These are phyloP conservation scores for Ceratocystiopsis minuta DNA, from an alignment of 2,329 filamentous ascomycete genomes.

Conservation along the genomic window DNA sequence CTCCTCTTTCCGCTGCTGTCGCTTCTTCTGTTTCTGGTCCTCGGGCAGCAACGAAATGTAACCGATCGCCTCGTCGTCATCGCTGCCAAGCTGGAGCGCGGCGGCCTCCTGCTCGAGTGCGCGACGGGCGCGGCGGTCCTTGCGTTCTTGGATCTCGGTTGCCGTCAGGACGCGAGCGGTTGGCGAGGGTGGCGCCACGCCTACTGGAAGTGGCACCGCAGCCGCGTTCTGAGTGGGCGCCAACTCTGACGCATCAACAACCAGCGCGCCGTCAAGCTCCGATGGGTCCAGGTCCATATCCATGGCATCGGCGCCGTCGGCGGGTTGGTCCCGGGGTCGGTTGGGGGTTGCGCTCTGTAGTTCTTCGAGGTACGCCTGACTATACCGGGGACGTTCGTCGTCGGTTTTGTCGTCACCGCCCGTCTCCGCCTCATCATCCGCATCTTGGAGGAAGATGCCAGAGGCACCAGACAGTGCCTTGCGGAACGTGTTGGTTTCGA, in stretches of 20 bases:
- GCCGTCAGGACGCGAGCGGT: conserved; percentile 49
- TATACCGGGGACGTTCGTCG: conserved; percentile 62
- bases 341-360: conserved; percentile 72
- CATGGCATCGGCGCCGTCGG: conserved; percentile 27
- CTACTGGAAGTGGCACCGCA: conserved; percentile 4
- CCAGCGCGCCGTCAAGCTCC: conserved; percentile 44
- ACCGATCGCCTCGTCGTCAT: conserved; percentile 24
- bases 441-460: conserved; percentile 19
- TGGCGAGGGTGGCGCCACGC: conserved; percentile 16
- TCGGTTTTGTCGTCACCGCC: conserved; percentile 23
- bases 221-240: conserved; percentile 8
- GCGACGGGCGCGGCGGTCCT: conserved; percentile 67
- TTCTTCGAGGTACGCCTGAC: conserved; percentile 69
- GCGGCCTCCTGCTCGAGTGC: conserved; percentile 47
- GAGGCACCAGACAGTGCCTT: conserved; percentile 25
- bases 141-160: conserved; percentile 77
- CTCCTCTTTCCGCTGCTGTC: conserved; percentile 42
- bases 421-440: conserved; percentile 30
- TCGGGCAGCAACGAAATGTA: conserved; percentile 16
- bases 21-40: conserved; percentile 6
- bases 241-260: conserved; percentile 36
- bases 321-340: conserved; percentile 50
- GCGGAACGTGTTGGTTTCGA: conserved; percentile 23
- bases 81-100: conserved; percentile 40
- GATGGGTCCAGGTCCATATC: conserved; percentile 39